Base-by-base conservation (phyloP, 1,139 yeast species). In the Arxiozyma heterogenica region DNA sequence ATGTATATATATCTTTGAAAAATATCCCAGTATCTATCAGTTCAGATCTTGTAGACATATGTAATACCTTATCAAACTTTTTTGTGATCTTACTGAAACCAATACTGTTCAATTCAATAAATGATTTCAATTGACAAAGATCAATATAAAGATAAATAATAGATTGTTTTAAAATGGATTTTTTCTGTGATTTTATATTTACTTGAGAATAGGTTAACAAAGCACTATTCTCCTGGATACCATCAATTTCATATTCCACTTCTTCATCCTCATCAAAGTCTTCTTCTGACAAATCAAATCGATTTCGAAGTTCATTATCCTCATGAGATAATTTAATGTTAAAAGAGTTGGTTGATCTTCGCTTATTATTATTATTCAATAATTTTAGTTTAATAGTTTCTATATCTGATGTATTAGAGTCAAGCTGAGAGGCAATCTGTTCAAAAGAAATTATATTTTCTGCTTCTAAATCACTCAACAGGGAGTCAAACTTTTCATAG, bases 81-180 rank as follows among this genome's bases (percentile, higher is more conserved):
- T 84, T 84, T 59, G 82, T 75, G 21, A 86, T 86, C 60, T 84
- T 84, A 55, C 78, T 75, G 68, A 83, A 83, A 20, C 88, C 89
- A 20, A 85, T 81, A 55, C 79, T 77, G 65, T 84, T 84, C 60
- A 84, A 73, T 61, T 84, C 89, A 54, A 83, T 77, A 63, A 72
- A 84, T 0, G 88, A 81, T 61, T 83, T 82, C 57, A 84, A 72
- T 64, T 84, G 88, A 8, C 84, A 80, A 44, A 83, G 67, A 7
- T 82, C 81, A 47, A 86, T 54, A 64, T 73, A 84, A 52, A 81
- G 67, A 27, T 79, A 81, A 49, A 80, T 79, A 34, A 81, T 75
- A 49, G 83, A 69, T 61, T 81, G 82, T 59, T 84, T 76, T 57
- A 81, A 71, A 25, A 82, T 71, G 21, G 83, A 79, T 57, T 80